Evolutionary conservation across 2,329 filamentous ascomycete genomes (phyloP).

Genomic region (Aspergillus aculeatus): DNA sequence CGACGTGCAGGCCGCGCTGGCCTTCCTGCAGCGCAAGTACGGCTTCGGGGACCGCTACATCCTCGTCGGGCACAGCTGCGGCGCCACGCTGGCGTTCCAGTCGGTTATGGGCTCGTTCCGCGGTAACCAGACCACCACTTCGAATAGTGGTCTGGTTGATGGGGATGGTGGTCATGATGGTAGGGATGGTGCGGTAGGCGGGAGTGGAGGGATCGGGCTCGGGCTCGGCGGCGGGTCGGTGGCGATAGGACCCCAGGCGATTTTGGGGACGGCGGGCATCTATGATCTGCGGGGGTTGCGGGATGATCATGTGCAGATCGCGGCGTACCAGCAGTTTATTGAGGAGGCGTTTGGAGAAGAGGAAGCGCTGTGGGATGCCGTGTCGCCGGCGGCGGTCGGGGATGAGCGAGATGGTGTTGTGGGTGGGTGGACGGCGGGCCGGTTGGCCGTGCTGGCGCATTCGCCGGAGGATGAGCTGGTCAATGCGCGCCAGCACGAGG

Average conservation of each 20-base stretch:
- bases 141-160: no score
- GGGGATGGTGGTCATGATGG: no score
- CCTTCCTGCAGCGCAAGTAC: constrained; percentile 43
- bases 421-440: constrained; percentile 35
- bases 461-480: constrained; percentile 45
- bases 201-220: background rate
- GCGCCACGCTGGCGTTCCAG: constrained; percentile 48
- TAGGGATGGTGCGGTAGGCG: background rate
- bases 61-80: constrained; percentile 49
- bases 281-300: constrained; percentile 43
- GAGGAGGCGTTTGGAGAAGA: constrained; percentile 45
- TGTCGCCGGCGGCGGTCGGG: constrained; percentile 39
- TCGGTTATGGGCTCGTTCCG: constrained; percentile 37
- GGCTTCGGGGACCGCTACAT: constrained; percentile 41
- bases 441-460: constrained; percentile 41
- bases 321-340: constrained; percentile 41
- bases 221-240: background rate
- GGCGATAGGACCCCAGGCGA: constrained; percentile 31
- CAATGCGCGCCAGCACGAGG: constrained; percentile 37
- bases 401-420: constrained; percentile 28
- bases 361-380: constrained; percentile 38
- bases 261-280: constrained; percentile 46
- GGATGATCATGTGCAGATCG: constrained; percentile 30
- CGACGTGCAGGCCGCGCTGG: constrained; percentile 42
- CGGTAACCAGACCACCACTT: background rate